Evolutionary conservation across 2,329 filamentous ascomycete genomes (phyloP).

Genomic region (Spiromastix sp.): DNA sequence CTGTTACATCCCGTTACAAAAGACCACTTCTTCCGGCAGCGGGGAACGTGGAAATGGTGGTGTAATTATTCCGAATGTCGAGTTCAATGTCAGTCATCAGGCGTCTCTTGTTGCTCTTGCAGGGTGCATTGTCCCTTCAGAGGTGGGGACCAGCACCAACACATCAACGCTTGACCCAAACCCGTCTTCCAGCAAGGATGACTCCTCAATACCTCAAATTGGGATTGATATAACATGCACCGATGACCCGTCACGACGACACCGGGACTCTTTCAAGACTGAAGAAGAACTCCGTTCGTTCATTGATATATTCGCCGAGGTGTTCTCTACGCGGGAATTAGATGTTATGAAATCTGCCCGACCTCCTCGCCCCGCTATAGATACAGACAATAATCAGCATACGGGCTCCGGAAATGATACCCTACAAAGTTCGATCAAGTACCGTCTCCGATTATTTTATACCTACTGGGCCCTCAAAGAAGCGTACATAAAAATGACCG

Average conservation of each 20-base stretch:
- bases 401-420: constrained; percentile 13
- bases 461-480: constrained; percentile 57
- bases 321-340: constrained; percentile 48
- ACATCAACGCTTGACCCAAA: too few relatives aligned
- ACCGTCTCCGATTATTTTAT: constrained; percentile 52
- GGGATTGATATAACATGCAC: constrained; percentile 55
- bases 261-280: constrained; percentile 34
- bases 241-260: constrained; percentile 41
- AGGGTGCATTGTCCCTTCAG: constrained; percentile 28
- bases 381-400: constrained; percentile 17
- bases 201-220: constrained; percentile 28
- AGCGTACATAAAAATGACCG: constrained; percentile 57
- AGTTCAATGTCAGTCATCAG: constrained; percentile 58
- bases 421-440: constrained; percentile 36
- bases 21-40: constrained; percentile 9
- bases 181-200: constrained; percentile 6
- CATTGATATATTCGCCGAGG: constrained; percentile 49
- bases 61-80: constrained; percentile 27
- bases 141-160: constrained; percentile 3
- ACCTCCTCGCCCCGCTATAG: not conserved
- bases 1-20: constrained; percentile 36
- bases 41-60: not conserved
- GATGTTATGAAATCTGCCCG: constrained; percentile 42
- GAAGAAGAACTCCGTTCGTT: constrained; percentile 44
- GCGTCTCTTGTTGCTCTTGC: constrained; percentile 51